Evolutionary conservation across 257 asterid species (phyloP), one percentile per base, ranked within the genome.

Genomic region (Ilex aquifolium): DNA sequence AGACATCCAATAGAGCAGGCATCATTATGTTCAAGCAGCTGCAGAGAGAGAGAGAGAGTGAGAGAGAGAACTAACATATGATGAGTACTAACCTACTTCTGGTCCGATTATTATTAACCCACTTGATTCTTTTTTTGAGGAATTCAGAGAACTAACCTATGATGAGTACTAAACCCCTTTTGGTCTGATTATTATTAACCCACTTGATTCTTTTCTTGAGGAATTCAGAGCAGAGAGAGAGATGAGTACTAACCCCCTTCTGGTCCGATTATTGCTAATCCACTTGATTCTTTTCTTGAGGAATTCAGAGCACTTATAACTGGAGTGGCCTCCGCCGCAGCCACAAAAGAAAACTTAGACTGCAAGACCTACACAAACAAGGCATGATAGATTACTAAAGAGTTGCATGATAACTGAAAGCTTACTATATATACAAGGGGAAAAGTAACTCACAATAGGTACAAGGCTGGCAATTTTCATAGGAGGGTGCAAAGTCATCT

Each of bases 41-140:
- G 42, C 42, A 36, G 42, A 36, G 42, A 36, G 42, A 36, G 42
- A 36, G 42, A 36, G 2, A 57, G 44, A 67, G 59, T 50, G 44
- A 9, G 42, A 36, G 42, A 36, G 42, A 8, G 42, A 36, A 36
- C 44, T 42, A 52, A 49, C 57, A 10, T 11, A 21, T 31, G 42
- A 16, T 1, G 53, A 67, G 16, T 46, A 72, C 86, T 78, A 56
- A 91, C 99, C 99, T 87, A 97, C 97, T 87, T 92, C 99, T 15
- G 99, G 99, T 70, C 97, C 99, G 77, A 92, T 68, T 57, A 92
- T 85, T 72, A 92, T 68, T 65, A 85, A 65, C 67, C 97, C 99
- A 69, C 68, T 52, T 59, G 86, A 51, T 75, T 80, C 93, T 60
- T 66, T 71, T 27, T 60, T 59, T 13, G 69, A 53, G 60, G 85